Evolutionary conservation across 2,329 filamentous ascomycete genomes (phyloP).

Genomic region (Xylaria sp.): DNA sequence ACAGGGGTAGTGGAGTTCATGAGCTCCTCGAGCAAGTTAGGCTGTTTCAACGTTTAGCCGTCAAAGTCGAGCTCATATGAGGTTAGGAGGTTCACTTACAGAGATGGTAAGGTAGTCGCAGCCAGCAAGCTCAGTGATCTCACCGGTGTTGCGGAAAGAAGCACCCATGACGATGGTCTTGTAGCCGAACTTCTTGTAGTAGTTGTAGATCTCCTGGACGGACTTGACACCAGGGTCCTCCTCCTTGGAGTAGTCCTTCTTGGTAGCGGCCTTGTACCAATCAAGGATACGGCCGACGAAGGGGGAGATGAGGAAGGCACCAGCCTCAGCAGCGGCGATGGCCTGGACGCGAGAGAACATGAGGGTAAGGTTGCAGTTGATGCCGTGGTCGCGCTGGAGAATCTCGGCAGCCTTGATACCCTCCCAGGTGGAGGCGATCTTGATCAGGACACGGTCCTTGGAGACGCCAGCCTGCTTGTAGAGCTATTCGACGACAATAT

Average conservation of each 20-base stretch:
- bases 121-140: conserved; percentile 97
- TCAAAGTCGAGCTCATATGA: neutral
- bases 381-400: conserved; percentile 88
- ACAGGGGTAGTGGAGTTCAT: conserved; percentile 76
- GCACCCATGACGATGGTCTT: conserved; percentile 99
- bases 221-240: conserved; percentile 96
- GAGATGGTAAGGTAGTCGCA: conserved; percentile 99
- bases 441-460: conserved; percentile 96
- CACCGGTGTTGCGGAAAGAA: conserved; percentile 91
- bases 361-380: conserved; percentile 98
- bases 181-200: conserved; percentile 99
- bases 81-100: conserved; percentile 45
- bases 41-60: conserved; percentile 43
- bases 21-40: conserved; percentile 89
- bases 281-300: conserved; percentile 99
- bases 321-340: conserved; percentile 91
- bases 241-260: conserved; percentile 85
- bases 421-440: conserved; percentile 99
- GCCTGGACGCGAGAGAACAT: conserved; percentile 97
- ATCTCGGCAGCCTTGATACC: conserved; percentile 98
- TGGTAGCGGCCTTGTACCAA: conserved; percentile 95
- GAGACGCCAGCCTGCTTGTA: conserved; percentile 88
- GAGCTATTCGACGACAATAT: conserved; percentile 51
- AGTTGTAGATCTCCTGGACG: conserved; percentile 94
- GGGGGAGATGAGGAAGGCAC: conserved; percentile 95